Evolutionary conservation across 345 rosid genomes (phyloP).

Genomic region (Citrus medica): DNA sequence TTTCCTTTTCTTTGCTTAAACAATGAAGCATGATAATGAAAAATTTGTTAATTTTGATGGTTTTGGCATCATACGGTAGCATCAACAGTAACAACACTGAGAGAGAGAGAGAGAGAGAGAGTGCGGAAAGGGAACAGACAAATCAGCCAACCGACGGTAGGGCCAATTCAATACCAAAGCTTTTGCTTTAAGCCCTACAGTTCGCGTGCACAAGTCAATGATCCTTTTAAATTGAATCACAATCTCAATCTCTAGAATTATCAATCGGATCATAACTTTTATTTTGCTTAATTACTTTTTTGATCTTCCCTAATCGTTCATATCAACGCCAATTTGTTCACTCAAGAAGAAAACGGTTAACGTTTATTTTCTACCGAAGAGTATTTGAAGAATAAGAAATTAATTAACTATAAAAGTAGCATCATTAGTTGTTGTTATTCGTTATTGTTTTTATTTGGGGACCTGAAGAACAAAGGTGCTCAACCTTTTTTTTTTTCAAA

Average conservation of each 20-base stretch:
- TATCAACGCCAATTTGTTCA: too few species aligned
- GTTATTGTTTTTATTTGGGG: too few species aligned
- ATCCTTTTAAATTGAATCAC: too few species aligned
- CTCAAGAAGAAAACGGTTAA: too few species aligned
- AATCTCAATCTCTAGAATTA: too few species aligned
- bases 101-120: neutral
- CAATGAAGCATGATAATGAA: neutral
- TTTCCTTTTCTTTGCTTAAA: constrained; percentile 4
- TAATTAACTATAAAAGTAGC: neutral
- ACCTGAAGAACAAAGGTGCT: neutral
- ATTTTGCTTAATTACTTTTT: too few species aligned
- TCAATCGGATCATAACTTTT: too few species aligned
- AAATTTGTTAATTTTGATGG: neutral
- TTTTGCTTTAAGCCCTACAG: constrained; percentile 13
- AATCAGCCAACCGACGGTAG: constrained; percentile 15
- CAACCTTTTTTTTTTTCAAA: too few species aligned
- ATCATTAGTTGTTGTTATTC: too few species aligned
- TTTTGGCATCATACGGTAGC: constrained; percentile 9
- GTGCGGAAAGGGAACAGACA: neutral
- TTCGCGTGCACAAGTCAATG: neutral
- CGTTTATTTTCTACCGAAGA: neutral
- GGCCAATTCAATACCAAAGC: constrained; percentile 16
- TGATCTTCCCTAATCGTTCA: too few species aligned
- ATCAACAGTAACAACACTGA: too few species aligned
- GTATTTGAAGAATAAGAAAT: neutral